A percentile compares a stretch with the other conserved stretches of the same genome.
These are phyloP conservation scores for Phaeophleospora eucalypticola DNA, from an alignment of 2,329 filamentous ascomycete genomes.

Conservation along the genomic window DNA sequence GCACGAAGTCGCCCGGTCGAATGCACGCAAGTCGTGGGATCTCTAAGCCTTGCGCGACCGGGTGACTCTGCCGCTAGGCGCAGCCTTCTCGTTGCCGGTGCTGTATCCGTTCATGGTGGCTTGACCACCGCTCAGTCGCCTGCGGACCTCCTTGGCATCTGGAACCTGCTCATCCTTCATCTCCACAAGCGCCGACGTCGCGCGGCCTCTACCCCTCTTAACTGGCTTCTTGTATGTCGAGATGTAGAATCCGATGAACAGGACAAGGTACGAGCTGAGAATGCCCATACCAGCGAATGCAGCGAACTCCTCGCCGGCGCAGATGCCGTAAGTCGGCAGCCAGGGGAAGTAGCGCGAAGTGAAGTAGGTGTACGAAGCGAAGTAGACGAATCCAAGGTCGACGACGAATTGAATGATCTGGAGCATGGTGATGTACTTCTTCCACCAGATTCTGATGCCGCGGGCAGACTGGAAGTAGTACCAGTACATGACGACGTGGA, in stretches of 20 bases:
- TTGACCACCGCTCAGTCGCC: slow-evolving; percentile 45
- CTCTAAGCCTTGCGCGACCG: slow-evolving; percentile 67
- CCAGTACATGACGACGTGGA: slow-evolving; percentile 99
- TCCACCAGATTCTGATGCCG: slow-evolving; percentile 97
- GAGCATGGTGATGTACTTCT: slow-evolving; percentile 97
- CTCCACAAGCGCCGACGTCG: slow-evolving; percentile 81
- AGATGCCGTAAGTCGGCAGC: slow-evolving; percentile 79
- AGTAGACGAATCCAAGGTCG: slow-evolving; percentile 97
- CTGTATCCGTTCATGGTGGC: slow-evolving; percentile 26
- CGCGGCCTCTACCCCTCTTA: slow-evolving; percentile 67
- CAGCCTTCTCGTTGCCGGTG: slow-evolving; percentile 38
- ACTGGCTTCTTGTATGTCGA: slow-evolving; percentile 89
- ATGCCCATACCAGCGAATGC: slow-evolving; percentile 89
- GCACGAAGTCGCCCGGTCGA: slow-evolving; percentile 18
- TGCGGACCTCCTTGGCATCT: slow-evolving; percentile 50
- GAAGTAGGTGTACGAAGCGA: slow-evolving; percentile 99
- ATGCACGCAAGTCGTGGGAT: slow-evolving; percentile 15
- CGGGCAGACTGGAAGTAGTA: slow-evolving; percentile 99
- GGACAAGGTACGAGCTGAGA: slow-evolving; percentile 88
- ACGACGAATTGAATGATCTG: slow-evolving; percentile 98
- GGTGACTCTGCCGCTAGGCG: slow-evolving; percentile 57
- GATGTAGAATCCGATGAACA: slow-evolving; percentile 99
- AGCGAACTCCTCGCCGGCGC: slow-evolving; percentile 94
- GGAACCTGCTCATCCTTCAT: slow-evolving; percentile 70
- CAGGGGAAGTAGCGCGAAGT: slow-evolving; percentile 81